Evolutionary conservation across 768 basidiomycete genomes (phyloP).

Genomic region (Kwoniella sp.): DNA sequence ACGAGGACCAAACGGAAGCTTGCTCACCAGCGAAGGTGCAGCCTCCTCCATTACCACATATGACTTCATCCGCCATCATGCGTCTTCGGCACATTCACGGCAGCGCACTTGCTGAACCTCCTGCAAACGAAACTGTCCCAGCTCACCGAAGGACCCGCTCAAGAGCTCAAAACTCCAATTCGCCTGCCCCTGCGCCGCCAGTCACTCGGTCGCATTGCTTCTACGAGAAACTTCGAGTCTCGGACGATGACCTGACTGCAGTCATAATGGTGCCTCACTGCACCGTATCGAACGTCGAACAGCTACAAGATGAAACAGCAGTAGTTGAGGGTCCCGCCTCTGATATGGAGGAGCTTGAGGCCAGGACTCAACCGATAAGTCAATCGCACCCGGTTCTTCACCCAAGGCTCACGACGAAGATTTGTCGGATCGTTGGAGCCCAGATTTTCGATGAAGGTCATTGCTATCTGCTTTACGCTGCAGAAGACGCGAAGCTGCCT

Average conservation of each 20-base stretch:
- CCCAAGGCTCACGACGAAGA: conserved; percentile 30
- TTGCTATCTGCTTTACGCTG: conserved; percentile 37
- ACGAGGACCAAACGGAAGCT: conserved; percentile 4
- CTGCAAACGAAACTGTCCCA: not conserved
- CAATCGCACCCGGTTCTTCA: conserved; percentile 25
- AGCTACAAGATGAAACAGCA: conserved; percentile 30
- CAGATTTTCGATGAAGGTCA: conserved; percentile 40
- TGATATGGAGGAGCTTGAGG: conserved; percentile 31
- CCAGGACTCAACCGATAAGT: conserved; percentile 19
- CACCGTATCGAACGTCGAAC: conserved; percentile 28
- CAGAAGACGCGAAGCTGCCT: conserved; percentile 20
- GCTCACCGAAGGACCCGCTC: conserved; percentile 22
- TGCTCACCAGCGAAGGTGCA: conserved; percentile 6
- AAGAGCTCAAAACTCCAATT: conserved; percentile 11
- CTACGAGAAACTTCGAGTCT: conserved; percentile 47
- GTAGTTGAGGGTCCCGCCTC: conserved; percentile 37
- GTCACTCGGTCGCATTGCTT: conserved; percentile 51
- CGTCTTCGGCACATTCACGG: conserved; percentile 34
- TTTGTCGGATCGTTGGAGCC: conserved; percentile 40
- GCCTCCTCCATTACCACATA: conserved; percentile 15
- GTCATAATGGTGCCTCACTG: conserved; percentile 48
- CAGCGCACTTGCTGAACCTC: not conserved
- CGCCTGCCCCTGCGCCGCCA: conserved; percentile 20
- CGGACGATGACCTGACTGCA: conserved; percentile 31
- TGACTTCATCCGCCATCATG: conserved; percentile 16